Conservation (phyloP, 768 basidiomycete genomes). For the Suillus plorans region DNA sequence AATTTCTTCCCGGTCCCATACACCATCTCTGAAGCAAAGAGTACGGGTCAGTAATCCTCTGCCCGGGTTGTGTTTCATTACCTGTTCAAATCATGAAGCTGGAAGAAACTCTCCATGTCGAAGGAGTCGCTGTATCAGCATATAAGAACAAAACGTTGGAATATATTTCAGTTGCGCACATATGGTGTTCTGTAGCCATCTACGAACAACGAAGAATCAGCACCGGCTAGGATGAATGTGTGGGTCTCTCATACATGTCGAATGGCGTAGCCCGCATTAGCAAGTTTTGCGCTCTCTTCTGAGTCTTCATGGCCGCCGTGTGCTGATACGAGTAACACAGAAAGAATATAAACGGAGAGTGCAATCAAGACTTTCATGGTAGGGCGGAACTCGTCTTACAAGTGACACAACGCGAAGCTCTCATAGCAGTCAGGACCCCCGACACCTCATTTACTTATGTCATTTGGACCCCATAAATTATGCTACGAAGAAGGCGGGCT, state of each 20-base stretch:
- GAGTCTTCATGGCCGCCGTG: constrained; percentile 66
- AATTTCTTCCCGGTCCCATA: constrained; percentile 85
- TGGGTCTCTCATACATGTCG: constrained; percentile 71
- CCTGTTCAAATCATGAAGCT: constrained; percentile 91
- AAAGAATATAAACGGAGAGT: constrained; percentile 41
- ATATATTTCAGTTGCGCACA: constrained; percentile 42
- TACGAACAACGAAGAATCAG: constrained; percentile 32
- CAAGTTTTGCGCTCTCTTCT: constrained; percentile 58
- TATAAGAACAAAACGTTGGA: not conserved
- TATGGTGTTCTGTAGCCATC: constrained; percentile 91
- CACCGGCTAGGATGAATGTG: constrained; percentile 7
- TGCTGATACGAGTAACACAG: constrained; percentile 34
- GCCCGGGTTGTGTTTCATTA: constrained; percentile 28
- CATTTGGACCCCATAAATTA: not conserved
- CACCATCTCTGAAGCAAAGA: constrained; percentile 57
- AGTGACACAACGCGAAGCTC: not conserved
- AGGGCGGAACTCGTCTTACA: not conserved
- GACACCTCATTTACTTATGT: not conserved
- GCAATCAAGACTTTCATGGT: constrained; percentile 50
- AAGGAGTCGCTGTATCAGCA: constrained; percentile 66
- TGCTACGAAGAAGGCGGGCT: too few relatives aligned
- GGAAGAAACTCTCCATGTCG: constrained; percentile 88
- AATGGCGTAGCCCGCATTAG: constrained; percentile 64
- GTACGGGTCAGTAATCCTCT: not conserved
- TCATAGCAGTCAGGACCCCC: not conserved